Conservation (phyloP, 176 grass and related monocot genomes). For the Oryza longistaminata region DNA sequence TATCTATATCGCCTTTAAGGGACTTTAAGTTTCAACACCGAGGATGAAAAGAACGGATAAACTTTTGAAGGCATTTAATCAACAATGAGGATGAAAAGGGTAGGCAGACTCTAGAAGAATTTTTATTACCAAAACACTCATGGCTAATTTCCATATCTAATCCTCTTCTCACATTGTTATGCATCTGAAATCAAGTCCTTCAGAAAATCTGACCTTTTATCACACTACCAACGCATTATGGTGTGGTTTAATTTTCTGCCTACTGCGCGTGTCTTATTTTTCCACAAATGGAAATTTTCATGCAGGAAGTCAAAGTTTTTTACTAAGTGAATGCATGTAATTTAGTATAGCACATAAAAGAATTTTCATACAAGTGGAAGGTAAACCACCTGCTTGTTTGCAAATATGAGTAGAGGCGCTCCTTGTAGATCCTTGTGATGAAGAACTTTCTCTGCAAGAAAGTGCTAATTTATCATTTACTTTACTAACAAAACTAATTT, state of each 20-base stretch:
- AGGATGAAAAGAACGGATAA: not conserved
- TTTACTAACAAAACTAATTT: slow-evolving; percentile 11
- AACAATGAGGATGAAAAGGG: not conserved
- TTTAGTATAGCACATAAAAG: not conserved
- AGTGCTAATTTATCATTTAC: not conserved
- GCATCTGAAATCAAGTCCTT: not conserved
- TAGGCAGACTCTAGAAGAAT: not conserved
- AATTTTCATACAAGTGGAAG: not conserved
- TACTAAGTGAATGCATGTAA: not conserved
- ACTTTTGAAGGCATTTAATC: not conserved
- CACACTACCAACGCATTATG: not conserved
- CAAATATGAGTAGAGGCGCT: slow-evolving; percentile 84
- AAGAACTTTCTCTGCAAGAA: slow-evolving; percentile 81
- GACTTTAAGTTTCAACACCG: not conserved
- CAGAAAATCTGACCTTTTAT: not conserved
- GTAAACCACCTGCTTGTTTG: slow-evolving; percentile 85
- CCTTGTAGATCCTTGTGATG: slow-evolving; percentile 81
- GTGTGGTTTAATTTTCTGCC: not conserved
- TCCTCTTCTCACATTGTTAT: not conserved
- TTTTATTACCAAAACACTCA: not conserved
- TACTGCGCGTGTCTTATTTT: not conserved
- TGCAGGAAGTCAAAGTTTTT: not conserved
- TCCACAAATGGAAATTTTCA: not conserved
- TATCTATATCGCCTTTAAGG: not conserved
- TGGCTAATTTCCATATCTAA: not conserved